Base-by-base conservation (phyloP, 257 asterid species). In the Gentiana straminea region DNA sequence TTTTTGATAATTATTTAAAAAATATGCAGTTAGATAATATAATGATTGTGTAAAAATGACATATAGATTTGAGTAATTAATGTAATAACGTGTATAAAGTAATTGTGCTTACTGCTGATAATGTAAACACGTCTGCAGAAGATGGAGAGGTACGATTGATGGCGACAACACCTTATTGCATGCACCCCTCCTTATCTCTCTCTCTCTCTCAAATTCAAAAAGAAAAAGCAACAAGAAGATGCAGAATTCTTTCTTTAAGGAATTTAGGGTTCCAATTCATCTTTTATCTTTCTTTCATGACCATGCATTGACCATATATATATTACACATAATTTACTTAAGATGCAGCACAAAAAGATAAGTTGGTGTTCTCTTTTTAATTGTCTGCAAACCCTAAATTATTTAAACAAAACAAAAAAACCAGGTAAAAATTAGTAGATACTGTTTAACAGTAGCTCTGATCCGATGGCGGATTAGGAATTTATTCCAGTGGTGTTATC, bases 91-190 rank as follows among this genome's bases (percentile, higher is more conserved):
- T 36, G 24, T 24, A 24, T 57, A 24, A 56, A 39, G 7, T 10
- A 55, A 38, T 55, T 56, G 50, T 24, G 35, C 7, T 36, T 54
- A 3, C 11, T 36, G 59, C 3, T 48, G 5, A 41, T 57, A 7
- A 24, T 13, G 4, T 34, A 3, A 1, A n/a, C 50, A 9, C 8
- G 10, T 55, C 35, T 55, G 49, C 59, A 34, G 55, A 51, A 41
- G 35, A 52, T 59, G 49, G 55, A 59, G 45, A 64, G 55, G 44
- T 36, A 64, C 63, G 43, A 48, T 49, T 39, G 57, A 64, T 59
- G 59, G 70, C 55, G 65, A 63, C 55, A 58, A 36, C 48, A 57
- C 69, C 59, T 0, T 24, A 53, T 37, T 52, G 12, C 55, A 36
- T 36, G 46, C 49, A 49, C 59, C 49, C 39, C 37, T 32, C 24